phyloP scores from a whole-genome alignment of 2,329 filamentous ascomycete species.

The Colletotrichum sp. region DNA sequence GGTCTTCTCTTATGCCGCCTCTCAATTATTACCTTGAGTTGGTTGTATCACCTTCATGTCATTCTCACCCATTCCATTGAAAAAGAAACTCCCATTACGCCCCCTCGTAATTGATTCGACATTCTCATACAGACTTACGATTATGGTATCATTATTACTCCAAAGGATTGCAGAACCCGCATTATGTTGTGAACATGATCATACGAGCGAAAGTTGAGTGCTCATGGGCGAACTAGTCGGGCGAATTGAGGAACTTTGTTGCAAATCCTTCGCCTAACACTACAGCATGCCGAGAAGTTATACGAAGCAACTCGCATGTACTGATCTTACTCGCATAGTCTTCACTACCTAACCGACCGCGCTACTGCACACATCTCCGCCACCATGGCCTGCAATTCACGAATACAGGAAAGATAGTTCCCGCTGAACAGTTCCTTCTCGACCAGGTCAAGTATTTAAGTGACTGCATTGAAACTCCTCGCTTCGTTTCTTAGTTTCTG shows the following conservation, averaged over 20 bases:
- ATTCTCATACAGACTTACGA: neutral
- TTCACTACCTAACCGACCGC: neutral
- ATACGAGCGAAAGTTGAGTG: neutral
- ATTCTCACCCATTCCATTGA: no score
- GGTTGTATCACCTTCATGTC: accelerated
- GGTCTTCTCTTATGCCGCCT: neutral
- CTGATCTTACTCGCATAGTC: neutral
- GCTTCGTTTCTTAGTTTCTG: neutral
- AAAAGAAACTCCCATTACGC: no score
- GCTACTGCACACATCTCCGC: neutral
- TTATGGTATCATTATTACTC: neutral
- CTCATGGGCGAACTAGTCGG: neutral
- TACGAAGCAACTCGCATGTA: neutral
- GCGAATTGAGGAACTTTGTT: neutral
- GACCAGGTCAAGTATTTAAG: neutral
- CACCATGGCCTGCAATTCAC: neutral
- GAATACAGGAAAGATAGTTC: neutral
- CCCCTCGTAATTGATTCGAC: neutral
- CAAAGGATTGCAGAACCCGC: neutral
- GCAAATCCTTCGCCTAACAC: neutral
- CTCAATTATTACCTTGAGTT: no score
- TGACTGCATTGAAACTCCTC: neutral
- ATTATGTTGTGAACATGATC: neutral
- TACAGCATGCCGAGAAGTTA: neutral
- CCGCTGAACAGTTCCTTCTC: neutral